A percentile compares a stretch with the other conserved stretches of the same genome.
These are phyloP conservation scores for Colletotrichum brevisporum DNA, from an alignment of 2,329 filamentous ascomycete species.

Conservation along the genomic window DNA sequence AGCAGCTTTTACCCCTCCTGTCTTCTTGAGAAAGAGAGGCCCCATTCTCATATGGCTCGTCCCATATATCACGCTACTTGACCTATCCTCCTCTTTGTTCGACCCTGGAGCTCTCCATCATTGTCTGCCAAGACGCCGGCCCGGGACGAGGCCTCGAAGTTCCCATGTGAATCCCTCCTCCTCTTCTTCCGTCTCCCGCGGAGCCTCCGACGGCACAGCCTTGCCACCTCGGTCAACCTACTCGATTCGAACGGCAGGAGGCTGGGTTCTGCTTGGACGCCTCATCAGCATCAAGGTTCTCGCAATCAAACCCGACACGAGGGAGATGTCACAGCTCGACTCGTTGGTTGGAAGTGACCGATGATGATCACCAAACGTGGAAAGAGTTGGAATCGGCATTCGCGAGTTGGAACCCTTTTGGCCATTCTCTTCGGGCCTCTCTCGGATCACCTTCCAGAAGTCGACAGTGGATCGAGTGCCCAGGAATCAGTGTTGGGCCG, in stretches of 20 bases:
- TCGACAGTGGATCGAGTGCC: too few species aligned
- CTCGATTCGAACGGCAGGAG: not conserved
- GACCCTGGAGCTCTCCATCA: not conserved
- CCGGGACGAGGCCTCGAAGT: not conserved
- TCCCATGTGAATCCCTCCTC: not conserved
- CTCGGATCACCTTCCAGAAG: too few species aligned
- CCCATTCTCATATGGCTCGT: not conserved
- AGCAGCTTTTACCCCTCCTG: slow-evolving; percentile 8
- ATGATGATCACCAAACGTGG: too few species aligned
- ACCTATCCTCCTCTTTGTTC: not conserved
- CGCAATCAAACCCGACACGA: not conserved
- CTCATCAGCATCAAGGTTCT: not conserved
- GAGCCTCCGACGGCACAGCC: not conserved
- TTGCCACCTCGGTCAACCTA: not conserved
- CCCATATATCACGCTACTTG: slow-evolving; percentile 1
- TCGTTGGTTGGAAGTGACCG: too few species aligned
- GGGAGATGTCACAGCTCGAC: too few species aligned
- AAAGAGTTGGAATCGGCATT: too few species aligned
- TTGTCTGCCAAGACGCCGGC: slow-evolving; percentile 1
- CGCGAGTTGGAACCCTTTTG: too few species aligned
- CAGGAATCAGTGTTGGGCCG: too few species aligned
- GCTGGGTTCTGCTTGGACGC: too few species aligned
- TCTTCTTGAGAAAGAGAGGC: not conserved
- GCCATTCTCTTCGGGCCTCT: too few species aligned
- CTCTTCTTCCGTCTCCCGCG: not conserved